These are phyloP conservation scores for Besnoitia besnoiti DNA, from an alignment of 169 alveolate species.

Conservation along the genomic window DNA sequence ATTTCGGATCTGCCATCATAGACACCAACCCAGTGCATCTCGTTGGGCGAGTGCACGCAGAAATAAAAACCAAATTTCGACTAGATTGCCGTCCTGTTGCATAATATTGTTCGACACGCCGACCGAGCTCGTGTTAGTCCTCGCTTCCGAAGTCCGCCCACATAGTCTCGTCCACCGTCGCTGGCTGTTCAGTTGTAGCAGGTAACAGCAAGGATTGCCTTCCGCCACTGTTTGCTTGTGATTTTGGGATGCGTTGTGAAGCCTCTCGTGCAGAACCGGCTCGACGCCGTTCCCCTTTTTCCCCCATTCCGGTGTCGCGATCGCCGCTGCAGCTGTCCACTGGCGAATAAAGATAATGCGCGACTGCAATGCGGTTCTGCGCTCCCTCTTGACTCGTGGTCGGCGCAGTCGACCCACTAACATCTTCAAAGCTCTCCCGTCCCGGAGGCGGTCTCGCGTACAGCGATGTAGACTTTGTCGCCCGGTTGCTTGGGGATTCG, in stretches of 20 bases:
- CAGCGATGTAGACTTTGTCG: background rate
- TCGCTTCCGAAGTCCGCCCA: background rate
- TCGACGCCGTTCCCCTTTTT: background rate
- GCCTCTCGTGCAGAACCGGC: background rate
- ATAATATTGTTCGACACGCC: no score
- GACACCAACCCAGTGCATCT: no score
- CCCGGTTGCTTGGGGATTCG: background rate
- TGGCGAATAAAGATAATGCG: background rate
- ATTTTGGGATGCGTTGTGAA: background rate
- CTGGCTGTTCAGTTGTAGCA: background rate
- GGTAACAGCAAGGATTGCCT: background rate
- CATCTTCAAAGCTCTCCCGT: background rate
- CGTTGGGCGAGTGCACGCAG: no score
- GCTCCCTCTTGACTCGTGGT: background rate
- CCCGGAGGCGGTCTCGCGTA: background rate
- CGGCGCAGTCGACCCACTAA: background rate
- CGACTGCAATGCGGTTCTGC: no score
- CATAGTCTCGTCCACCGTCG: background rate
- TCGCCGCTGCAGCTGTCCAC: no score
- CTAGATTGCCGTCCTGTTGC: no score
- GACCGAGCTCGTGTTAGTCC: no score
- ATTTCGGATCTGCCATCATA: no score
- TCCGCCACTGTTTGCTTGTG: background rate
- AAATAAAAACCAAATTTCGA: no score
- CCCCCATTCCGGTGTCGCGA: background rate